These are phyloP conservation scores for Tylopilus subfusipes DNA, from an alignment of 768 basidiomycete species.

Conservation along the genomic window DNA sequence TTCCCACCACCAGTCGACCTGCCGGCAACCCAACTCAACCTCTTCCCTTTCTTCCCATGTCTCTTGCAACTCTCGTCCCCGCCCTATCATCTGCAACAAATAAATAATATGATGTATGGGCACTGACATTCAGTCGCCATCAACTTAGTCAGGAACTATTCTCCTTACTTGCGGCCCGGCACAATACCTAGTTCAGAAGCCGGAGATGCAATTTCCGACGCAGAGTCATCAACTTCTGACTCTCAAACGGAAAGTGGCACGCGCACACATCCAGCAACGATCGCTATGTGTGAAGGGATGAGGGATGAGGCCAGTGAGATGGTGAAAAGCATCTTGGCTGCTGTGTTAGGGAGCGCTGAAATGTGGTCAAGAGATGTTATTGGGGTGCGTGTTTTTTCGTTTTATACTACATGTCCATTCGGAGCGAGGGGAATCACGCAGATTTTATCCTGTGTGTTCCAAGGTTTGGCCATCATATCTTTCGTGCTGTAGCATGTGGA, in stretches of 20 bases:
- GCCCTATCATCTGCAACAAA: conserved; percentile 20
- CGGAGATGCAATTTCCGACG: conserved; percentile 4
- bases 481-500: neutral
- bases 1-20: conserved; percentile 28
- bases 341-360: conserved; percentile 32
- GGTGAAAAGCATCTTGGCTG: conserved; percentile 53
- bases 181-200: conserved; percentile 14
- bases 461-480: conserved; percentile 31
- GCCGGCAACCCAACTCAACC: conserved; percentile 23
- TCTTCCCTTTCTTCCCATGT: conserved; percentile 25
- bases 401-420: conserved; percentile 3
- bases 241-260: conserved; percentile 44
- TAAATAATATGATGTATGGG: conserved; percentile 36
- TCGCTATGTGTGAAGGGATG: conserved; percentile 63
- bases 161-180: conserved; percentile 64
- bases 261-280: conserved; percentile 63
- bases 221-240: conserved; percentile 1
- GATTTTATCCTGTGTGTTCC: conserved; percentile 51
- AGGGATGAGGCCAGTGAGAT: conserved; percentile 67
- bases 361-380: conserved; percentile 61
- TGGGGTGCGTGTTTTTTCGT: conserved; percentile 20
- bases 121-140: conserved; percentile 78
- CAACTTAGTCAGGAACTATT: conserved; percentile 91
- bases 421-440: neutral
- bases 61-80: conserved; percentile 33